A percentile compares a stretch with the other conserved stretches of the same genome.
Evolutionary conservation across 2,329 filamentous ascomycete species (phyloP).

Genomic region (Tolypocladium inflatum): DNA sequence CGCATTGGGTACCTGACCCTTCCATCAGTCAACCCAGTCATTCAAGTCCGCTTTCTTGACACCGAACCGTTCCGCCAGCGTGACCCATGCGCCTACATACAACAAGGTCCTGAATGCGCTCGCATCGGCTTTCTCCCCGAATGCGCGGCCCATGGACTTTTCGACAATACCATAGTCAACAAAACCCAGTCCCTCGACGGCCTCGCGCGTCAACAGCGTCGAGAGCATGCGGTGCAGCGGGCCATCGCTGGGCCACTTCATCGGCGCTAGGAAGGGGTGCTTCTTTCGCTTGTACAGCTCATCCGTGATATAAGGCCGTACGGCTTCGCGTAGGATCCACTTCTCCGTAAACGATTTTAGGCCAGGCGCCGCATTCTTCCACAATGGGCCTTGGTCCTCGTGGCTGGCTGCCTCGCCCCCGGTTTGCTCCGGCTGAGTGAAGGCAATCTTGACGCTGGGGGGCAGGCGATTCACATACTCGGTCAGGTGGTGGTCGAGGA

Average conservation of each 20-base stretch:
- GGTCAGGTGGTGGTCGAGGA: conserved; percentile 11
- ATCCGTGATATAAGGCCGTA: conserved; percentile 37
- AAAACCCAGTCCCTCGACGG: conserved; percentile 29
- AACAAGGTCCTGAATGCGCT: conserved; percentile 25
- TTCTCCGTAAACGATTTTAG: conserved; percentile 30
- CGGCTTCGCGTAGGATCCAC: conserved; percentile 40
- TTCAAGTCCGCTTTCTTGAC: conserved; percentile 19
- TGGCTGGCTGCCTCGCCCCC: no score
- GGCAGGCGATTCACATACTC: no score
- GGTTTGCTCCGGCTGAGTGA: no score
- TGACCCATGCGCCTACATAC: conserved; percentile 31
- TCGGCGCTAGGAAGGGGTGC: conserved; percentile 37
- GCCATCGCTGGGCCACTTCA: conserved; percentile 28
- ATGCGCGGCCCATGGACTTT: conserved; percentile 24
- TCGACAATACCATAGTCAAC: conserved; percentile 25
- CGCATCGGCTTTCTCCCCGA: conserved; percentile 22
- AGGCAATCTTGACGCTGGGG: no score
- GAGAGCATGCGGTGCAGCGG: conserved; percentile 28
- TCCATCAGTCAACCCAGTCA: neutral
- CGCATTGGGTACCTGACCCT: neutral
- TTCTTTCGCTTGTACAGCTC: conserved; percentile 41
- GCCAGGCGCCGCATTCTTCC: conserved; percentile 3
- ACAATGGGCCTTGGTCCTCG: conserved; percentile 4
- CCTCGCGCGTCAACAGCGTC: conserved; percentile 22
- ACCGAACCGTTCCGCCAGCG: conserved; percentile 30